phyloP scores from a whole-genome alignment of 805 yeast species.

The Brettanomyces anomalus region DNA sequence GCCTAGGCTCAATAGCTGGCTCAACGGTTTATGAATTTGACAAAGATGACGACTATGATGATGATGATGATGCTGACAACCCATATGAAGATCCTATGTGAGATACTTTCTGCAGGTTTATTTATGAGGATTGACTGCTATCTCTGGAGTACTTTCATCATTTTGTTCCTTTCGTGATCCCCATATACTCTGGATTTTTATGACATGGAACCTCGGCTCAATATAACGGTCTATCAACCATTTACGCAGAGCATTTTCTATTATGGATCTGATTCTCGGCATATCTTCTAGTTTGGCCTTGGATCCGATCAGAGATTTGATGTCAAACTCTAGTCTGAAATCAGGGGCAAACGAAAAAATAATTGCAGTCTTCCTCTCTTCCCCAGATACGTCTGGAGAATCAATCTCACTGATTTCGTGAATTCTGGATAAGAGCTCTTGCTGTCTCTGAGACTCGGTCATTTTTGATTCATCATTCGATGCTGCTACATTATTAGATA shows the following conservation, averaged over 20 bases:
- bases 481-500: conserved; percentile 17
- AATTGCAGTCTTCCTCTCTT: conserved; percentile 42
- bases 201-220: conserved; percentile 85
- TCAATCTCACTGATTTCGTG: neutral
- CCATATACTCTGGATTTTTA: conserved; percentile 82
- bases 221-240: conserved; percentile 94
- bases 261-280: conserved; percentile 79
- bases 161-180: conserved; percentile 45
- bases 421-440: neutral
- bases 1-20: conserved; percentile 65
- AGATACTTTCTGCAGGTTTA: neutral
- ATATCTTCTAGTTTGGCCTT: conserved; percentile 86
- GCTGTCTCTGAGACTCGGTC: conserved; percentile 2
- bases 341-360: conserved; percentile 90
- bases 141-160: neutral
- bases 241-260: conserved; percentile 71
- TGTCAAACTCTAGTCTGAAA: conserved; percentile 78
- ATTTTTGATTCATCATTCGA: conserved; percentile 6
- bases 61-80: conserved; percentile 96
- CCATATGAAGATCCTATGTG: conserved; percentile 32
- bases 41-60: conserved; percentile 96
- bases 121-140: neutral
- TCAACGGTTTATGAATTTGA: conserved; percentile 95
- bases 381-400: neutral
- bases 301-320: conserved; percentile 87